Evolutionary conservation across 352 stramenopile genomes (phyloP).

Genomic region (Phytophthora rubi): DNA sequence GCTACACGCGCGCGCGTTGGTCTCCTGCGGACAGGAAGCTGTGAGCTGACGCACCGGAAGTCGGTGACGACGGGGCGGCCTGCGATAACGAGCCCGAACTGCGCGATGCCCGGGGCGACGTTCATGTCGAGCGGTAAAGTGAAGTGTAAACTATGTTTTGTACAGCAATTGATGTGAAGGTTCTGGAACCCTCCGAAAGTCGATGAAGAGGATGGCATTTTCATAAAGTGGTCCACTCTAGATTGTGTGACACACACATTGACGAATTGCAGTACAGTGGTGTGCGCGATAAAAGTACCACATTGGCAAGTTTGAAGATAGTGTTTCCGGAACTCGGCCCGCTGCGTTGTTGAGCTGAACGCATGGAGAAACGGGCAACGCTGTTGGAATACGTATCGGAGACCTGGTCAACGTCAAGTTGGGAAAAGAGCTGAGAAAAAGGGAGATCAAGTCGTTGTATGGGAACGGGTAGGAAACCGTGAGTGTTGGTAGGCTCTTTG

Average conservation of each 20-base stretch:
- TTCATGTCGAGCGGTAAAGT: conserved; percentile 30
- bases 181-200: conserved; percentile 14
- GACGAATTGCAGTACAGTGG: no score
- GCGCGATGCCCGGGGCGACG: conserved; percentile 41
- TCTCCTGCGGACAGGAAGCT: neutral
- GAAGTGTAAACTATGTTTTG: neutral
- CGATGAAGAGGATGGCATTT: no score
- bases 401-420: no score
- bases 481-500: no score
- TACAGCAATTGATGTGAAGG: conserved; percentile 7
- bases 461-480: no score
- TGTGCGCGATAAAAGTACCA: no score
- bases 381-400: no score
- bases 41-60: conserved; percentile 44
- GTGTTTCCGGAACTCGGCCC: no score
- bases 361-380: neutral
- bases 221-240: neutral
- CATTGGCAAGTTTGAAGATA: no score
- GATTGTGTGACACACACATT: neutral
- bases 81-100: conserved; percentile 73
- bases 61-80: conserved; percentile 70
- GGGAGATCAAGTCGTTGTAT: no score
- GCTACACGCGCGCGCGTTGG: neutral
- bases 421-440: no score
- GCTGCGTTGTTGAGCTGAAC: neutral